Evolutionary conservation across 768 basidiomycete species (phyloP).

Genomic region (Suillus lakei): DNA sequence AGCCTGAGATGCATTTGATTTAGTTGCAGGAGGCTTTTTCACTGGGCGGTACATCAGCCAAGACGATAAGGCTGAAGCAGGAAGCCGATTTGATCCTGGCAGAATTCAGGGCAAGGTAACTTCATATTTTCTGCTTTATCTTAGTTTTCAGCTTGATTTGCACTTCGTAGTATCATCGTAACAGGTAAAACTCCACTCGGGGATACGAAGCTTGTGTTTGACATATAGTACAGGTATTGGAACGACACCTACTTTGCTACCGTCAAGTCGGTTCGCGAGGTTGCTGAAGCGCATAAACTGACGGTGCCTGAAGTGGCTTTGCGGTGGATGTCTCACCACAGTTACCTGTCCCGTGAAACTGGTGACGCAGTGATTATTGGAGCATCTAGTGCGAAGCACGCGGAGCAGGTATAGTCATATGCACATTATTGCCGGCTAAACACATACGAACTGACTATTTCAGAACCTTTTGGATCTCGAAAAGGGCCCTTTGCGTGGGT

Average conservation of each 20-base stretch:
- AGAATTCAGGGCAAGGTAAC: slow-evolving; percentile 51
- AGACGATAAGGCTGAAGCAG: slow-evolving; percentile 48
- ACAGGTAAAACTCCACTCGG: slow-evolving; percentile 40
- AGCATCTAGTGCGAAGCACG: slow-evolving; percentile 52
- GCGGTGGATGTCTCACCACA: slow-evolving; percentile 57
- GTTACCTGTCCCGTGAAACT: slow-evolving; percentile 47
- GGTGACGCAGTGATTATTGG: slow-evolving; percentile 52
- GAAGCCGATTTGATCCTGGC: slow-evolving; percentile 60
- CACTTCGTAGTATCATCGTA: slow-evolving; percentile 39
- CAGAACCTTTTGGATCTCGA: slow-evolving; percentile 57
- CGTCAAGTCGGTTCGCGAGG: slow-evolving; percentile 46
- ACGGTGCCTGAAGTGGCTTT: slow-evolving; percentile 52
- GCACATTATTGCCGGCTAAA: neutral
- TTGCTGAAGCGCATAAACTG: slow-evolving; percentile 54
- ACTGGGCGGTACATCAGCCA: slow-evolving; percentile 43
- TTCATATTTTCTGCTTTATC: neutral
- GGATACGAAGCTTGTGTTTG: neutral
- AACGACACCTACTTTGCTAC: slow-evolving; percentile 57
- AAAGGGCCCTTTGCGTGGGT: slow-evolving; percentile 59
- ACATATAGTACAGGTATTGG: slow-evolving; percentile 48
- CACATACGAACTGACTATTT: neutral
- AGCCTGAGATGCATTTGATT: slow-evolving; percentile 2
- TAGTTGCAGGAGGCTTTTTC: slow-evolving; percentile 44
- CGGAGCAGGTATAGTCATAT: slow-evolving; percentile 46
- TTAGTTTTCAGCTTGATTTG: neutral